Evolutionary conservation across 345 rosid species (phyloP), one percentile per base, ranked within the genome.

Genomic region (Capsella bursapastoris): DNA sequence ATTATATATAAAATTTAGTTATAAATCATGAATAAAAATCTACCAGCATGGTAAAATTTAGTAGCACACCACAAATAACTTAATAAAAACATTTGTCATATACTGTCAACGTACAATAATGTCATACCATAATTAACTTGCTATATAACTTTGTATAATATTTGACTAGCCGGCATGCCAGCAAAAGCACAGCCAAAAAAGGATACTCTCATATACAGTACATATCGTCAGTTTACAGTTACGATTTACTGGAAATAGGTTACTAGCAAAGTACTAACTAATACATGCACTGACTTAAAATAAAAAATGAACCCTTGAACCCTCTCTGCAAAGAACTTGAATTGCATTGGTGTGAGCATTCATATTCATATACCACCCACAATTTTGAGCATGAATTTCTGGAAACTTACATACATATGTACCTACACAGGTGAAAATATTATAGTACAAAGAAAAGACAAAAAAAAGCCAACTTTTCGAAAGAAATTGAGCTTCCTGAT

Each of bases 281-380:
- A 69, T 57, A 29, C 64, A 69, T 44, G 55, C 34, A 28, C 28
- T 68, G 63, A 43, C 41, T 29, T 56, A 57, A 45, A 43, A 29
- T 56, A 41, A 57, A 45, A 43, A 29, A 10, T 57, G 44, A 68
- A 41, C 48, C n/a, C n/a, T 52, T 12, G 35, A 28, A 28, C 15
- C 15, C 28, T 67, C 61, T 40, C 61, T 5, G 11, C 47, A 40
- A 67, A 52, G 10, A 35, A 25, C 22, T 5, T 8, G 3, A 6
- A 28, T 10, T 61, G 62, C 12, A 31, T 51, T 32, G 28, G 37
- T 66, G 38, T 52, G 10, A 52, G 37, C 50, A 66, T 38, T 52
- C 59, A 66, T 37, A 66, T 52, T 52, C 49, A 66, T 37, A 56
- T 34, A 56, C 22, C 22, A 16, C 4, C 10, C 25, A 48, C 22